These are phyloP conservation scores for Globisporangium nodosum DNA, from an alignment of 352 stramenopile genomes.

Conservation along the genomic window DNA sequence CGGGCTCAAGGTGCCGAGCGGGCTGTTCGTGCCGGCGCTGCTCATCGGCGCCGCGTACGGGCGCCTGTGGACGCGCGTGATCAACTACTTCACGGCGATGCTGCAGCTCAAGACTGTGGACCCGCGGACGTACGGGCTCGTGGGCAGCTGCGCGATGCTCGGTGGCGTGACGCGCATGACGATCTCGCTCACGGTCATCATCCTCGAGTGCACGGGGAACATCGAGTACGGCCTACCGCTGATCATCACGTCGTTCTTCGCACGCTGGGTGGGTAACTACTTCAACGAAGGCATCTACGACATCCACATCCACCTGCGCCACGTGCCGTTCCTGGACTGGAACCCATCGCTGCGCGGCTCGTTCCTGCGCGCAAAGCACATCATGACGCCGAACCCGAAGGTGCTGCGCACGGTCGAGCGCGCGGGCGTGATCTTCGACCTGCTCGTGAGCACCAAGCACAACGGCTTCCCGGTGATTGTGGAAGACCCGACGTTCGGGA, in stretches of 20 bases:
- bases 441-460: conserved; percentile 80
- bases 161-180: conserved; percentile 98
- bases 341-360: conserved; percentile 57
- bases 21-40: conserved; percentile 95
- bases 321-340: conserved; percentile 77
- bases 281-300: conserved; percentile 99
- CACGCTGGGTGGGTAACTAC: conserved; percentile 96
- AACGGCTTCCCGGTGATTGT: conserved; percentile 87
- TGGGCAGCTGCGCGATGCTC: conserved; percentile 93
- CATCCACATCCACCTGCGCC: conserved; percentile 96
- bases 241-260: conserved; percentile 97
- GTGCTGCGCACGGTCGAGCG: conserved; percentile 91
- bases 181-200: conserved; percentile 98
- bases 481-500: conserved; percentile 78
- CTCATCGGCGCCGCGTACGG: conserved; percentile 95
- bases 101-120: conserved; percentile 62
- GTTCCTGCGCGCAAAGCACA: conserved; percentile 84
- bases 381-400: conserved; percentile 95
- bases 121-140: conserved; percentile 93
- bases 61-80: conserved; percentile 80
- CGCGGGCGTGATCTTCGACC: conserved; percentile 90
- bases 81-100: conserved; percentile 69
- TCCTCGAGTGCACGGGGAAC: conserved; percentile 97
- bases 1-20: conserved; percentile 94
- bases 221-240: conserved; percentile 97